A percentile compares a stretch with the other conserved stretches of the same genome.
phyloP scores from a whole-genome alignment of 2,329 filamentous ascomycete species.

The Fusarium incarnatum region DNA sequence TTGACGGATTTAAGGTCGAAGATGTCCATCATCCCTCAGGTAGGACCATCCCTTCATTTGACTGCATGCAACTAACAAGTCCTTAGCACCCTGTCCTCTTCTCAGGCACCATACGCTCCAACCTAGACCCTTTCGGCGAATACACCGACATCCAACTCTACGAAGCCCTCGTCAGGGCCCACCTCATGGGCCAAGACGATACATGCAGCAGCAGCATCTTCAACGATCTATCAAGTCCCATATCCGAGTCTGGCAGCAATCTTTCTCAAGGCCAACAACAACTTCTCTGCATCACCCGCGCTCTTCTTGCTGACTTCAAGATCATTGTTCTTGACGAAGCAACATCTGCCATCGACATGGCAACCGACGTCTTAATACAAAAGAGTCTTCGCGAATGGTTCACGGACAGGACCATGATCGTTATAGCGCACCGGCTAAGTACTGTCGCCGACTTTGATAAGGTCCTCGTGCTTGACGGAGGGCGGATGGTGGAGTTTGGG shows the following conservation, averaged over 20 bases:
- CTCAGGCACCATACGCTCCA: constrained; percentile 78
- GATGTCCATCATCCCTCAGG: constrained; percentile 76
- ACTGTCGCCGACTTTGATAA: constrained; percentile 81
- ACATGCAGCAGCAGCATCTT: not conserved
- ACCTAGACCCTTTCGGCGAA: constrained; percentile 66
- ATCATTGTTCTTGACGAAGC: constrained; percentile 85
- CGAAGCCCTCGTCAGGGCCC: not conserved
- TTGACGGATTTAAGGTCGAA: constrained; percentile 75
- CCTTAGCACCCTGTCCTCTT: constrained; percentile 80
- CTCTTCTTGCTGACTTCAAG: constrained; percentile 75
- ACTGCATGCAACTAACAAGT: not conserved
- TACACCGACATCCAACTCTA: not conserved
- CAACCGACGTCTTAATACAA: constrained; percentile 78
- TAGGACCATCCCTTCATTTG: not conserved
- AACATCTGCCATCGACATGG: constrained; percentile 80
- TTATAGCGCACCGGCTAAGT: constrained; percentile 79
- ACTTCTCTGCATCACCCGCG: constrained; percentile 77
- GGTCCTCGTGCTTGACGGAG: constrained; percentile 76
- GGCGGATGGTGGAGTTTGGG: constrained; percentile 74
- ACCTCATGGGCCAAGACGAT: not conserved
- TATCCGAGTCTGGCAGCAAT: constrained; percentile 78
- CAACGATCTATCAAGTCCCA: constrained; percentile 63
- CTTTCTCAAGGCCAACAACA: constrained; percentile 80
- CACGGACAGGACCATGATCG: constrained; percentile 73
- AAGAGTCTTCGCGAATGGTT: constrained; percentile 77